Percentiles rank a stretch among this genome's conserved stretches.
phyloP scores from a whole-genome alignment of 179 eudicot species.

The Amaranthus tricolor region DNA sequence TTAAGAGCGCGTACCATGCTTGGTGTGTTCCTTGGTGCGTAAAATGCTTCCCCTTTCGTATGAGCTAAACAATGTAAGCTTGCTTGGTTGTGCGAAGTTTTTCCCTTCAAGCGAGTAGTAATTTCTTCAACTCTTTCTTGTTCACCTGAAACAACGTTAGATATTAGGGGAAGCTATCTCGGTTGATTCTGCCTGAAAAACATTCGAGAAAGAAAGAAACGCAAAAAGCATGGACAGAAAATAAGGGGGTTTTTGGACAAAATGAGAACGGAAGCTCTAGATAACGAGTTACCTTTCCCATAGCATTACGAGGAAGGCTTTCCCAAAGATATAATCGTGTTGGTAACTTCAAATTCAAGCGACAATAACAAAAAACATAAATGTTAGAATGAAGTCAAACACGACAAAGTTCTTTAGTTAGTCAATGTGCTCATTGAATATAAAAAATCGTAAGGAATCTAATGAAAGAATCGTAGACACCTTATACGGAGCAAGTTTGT shows the following conservation, averaged over 20 bases:
- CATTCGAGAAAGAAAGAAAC: neutral
- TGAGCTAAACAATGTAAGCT: constrained; percentile 2
- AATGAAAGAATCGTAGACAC: constrained; percentile 32
- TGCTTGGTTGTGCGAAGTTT: constrained; percentile 8
- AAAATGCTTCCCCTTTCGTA: neutral
- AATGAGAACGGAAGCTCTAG: neutral
- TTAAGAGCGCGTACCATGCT: neutral
- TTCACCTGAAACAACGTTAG: constrained; percentile 59
- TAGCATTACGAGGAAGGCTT: constrained; percentile 89
- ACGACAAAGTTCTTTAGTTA: neutral
- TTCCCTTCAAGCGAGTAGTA: constrained; percentile 43
- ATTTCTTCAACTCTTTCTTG: constrained; percentile 88
- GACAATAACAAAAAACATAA: neutral
- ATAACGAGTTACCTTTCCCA: constrained; percentile 81
- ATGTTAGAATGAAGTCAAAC: neutral
- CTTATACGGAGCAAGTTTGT: constrained; percentile 96
- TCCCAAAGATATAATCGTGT: constrained; percentile 79
- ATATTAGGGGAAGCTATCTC: neutral
- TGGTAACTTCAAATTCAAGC: constrained; percentile 58
- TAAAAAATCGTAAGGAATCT: neutral
- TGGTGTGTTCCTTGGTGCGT: neutral
- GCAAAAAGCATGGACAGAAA: no score
- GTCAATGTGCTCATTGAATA: neutral
- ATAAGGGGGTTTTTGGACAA: neutral
- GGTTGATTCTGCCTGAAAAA: neutral